Evolutionary conservation across 371 early-diverging fungal species (phyloP).

Genomic region (Mucor plumbeus): DNA sequence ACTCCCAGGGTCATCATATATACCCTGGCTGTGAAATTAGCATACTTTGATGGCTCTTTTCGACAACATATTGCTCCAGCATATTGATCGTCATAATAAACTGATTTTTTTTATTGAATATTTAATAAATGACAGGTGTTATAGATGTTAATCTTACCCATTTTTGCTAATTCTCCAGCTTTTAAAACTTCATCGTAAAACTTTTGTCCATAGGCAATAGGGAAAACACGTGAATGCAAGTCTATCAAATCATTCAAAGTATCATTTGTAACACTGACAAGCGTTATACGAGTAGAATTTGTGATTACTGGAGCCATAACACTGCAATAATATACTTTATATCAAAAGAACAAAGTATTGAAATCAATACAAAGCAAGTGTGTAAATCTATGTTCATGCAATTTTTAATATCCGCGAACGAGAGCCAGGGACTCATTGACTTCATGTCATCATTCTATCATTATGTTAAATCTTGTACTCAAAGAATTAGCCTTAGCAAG

Average conservation of each 20-base stretch:
- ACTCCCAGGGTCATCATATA: conserved; percentile 37
- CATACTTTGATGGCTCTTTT: conserved; percentile 16
- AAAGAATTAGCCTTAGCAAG: no score
- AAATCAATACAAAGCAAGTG: no score
- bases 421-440: conserved; percentile 8
- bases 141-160: conserved; percentile 10
- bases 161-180: conserved; percentile 28
- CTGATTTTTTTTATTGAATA: neutral
- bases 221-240: conserved; percentile 29
- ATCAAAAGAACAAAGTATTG: neutral
- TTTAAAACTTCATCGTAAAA: conserved; percentile 31
- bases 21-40: conserved; percentile 22
- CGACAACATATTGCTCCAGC: conserved; percentile 36
- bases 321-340: neutral
- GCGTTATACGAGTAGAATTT: conserved; percentile 18
- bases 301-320: conserved; percentile 17
- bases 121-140: neutral
- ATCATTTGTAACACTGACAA: conserved; percentile 25
- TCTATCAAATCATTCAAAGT: conserved; percentile 17
- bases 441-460: neutral
- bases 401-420: neutral
- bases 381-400: neutral
- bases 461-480: no score
- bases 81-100: conserved; percentile 25
- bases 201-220: conserved; percentile 25